A percentile compares a stretch with the other conserved stretches of the same genome.
Evolutionary conservation across 192 early-diverging fungal genomes (phyloP).

Genomic region (Spizellomyces punctatus): DNA sequence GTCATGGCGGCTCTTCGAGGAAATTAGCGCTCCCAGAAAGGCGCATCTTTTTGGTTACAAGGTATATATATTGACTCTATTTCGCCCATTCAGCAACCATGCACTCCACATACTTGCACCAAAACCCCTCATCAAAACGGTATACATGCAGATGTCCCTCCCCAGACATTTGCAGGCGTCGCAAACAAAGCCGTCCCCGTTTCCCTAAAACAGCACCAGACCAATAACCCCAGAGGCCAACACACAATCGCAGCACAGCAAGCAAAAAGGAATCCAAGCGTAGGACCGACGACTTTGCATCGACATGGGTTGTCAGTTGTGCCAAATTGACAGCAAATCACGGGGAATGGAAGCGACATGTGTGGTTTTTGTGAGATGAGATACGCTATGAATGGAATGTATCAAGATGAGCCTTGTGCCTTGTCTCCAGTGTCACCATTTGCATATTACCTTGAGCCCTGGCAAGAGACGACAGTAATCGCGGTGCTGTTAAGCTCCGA

Average conservation of each 20-base stretch:
- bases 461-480: no score
- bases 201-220: slow-evolving; percentile 7
- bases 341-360: slow-evolving; percentile 18
- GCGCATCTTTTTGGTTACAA: no score
- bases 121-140: not conserved
- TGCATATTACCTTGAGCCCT: no score
- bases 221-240: slow-evolving; percentile 2
- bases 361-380: not conserved
- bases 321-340: slow-evolving; percentile 14
- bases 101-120: not conserved
- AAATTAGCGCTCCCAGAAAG: no score
- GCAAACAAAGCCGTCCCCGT: not conserved
- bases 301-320: slow-evolving; percentile 10
- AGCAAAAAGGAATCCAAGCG: slow-evolving; percentile 20
- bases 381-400: not conserved
- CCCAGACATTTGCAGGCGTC: slow-evolving; percentile 7
- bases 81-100: no score
- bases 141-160: slow-evolving; percentile 1
- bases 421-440: no score
- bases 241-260: not conserved
- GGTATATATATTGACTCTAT: no score
- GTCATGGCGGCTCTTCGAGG: no score
- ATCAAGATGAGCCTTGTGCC: no score
- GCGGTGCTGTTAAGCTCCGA: no score
- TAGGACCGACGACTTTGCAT: slow-evolving; percentile 27